Evolutionary conservation across 768 basidiomycete species (phyloP), one percentile per base, ranked within the genome.

Genomic region (Psilocybe subaeruginosa): DNA sequence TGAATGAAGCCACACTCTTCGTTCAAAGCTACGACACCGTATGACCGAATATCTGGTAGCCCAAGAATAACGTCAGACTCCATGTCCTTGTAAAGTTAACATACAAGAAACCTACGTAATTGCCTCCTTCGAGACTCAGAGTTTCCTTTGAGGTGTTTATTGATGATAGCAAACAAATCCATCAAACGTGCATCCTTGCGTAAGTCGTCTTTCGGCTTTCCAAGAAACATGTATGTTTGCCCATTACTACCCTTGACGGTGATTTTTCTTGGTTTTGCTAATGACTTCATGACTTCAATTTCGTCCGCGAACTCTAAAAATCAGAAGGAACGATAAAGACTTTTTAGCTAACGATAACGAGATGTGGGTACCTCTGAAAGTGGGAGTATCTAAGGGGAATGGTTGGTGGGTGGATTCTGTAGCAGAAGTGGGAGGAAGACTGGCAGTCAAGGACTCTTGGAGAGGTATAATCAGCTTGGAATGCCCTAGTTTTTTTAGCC

Each of bases 121-220:
- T 95, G 92, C 31, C 97, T 82, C 61, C 92, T 81, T 66, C 97
- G 86, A 29, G 97, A 94, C 61, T 98, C 96, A 0, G 95, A 94
- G 68, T 96, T 94, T 4, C 92, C 87, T 71, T 96, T 97, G 56
- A 99, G 80, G 6, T 99, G 76, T 72, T 97, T 98, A 76, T 98
- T 99, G 76, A 99, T 95, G 74, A 99, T 95, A 3, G 92, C 86
- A 69, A 98, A 96, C 76, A 99, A 93, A 70, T 99, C 97, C 97
- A 99, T 99, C 56, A 99, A 74, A 4, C 97, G 85, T 0, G 95
- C 96, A 69, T 99, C 97, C 78, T 99, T 99, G 41, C 97, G 85
- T 33, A 99, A 80, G 75, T 99, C 97, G 71, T 99, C 97, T 73
- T 95, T 94, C 7, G 97, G 97, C 73, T 99, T 99, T 55, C 93